These are phyloP conservation scores for Nothophoma quercina DNA, from an alignment of 2,329 filamentous ascomycete species.

Conservation along the genomic window DNA sequence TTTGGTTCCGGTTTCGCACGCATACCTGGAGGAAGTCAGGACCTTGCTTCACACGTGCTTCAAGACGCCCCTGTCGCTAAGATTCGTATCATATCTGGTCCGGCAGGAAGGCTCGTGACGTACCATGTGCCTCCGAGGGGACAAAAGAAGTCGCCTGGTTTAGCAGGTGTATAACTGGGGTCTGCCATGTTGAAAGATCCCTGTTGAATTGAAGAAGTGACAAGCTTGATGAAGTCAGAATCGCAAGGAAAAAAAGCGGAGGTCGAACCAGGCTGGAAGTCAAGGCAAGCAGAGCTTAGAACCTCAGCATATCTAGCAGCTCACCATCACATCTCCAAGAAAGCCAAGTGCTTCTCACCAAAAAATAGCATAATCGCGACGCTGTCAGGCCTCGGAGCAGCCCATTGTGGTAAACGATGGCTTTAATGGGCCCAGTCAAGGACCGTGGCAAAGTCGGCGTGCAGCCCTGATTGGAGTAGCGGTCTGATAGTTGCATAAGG, in stretches of 20 bases:
- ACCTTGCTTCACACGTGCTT: no score
- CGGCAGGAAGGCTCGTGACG: background rate
- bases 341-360: no score
- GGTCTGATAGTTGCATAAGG: background rate
- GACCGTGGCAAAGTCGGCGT: background rate
- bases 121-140: conserved; percentile 22
- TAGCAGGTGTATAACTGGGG: conserved; percentile 13
- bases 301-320: no score
- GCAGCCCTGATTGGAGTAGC: background rate
- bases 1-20: conserved; percentile 25
- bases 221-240: background rate
- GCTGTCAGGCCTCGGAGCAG: no score
- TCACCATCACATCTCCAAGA: no score
- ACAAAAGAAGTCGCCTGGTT: conserved; percentile 25
- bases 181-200: conserved; percentile 2
- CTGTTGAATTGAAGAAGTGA: no score
- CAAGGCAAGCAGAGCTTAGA: no score
- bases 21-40: conserved; percentile 11
- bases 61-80: background rate
- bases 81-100: background rate
- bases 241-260: background rate
- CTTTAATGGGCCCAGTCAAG: no score
- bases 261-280: no score
- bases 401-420: no score
- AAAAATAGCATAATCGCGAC: no score